A percentile compares a stretch with the other conserved stretches of the same genome.
Evolutionary conservation across 2,329 filamentous ascomycete genomes (phyloP).

Genomic region (Claviceps maximensis): DNA sequence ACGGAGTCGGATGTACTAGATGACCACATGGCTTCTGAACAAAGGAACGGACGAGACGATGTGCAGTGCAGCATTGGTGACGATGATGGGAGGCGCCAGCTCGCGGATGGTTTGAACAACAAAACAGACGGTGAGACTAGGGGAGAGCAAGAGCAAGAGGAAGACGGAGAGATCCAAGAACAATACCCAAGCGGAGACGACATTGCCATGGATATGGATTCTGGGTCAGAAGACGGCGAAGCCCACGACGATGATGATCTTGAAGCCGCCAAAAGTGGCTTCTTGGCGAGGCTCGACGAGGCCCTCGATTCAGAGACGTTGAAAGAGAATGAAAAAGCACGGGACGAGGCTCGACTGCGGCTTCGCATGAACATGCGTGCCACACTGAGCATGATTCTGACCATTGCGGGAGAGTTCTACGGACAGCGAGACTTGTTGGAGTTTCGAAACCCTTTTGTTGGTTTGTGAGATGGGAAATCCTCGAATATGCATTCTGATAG

Average conservation of each 20-base stretch:
- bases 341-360: conserved; percentile 18
- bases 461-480: conserved; percentile 19
- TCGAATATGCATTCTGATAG: not conserved
- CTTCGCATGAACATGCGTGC: conserved; percentile 42
- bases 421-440: conserved; percentile 78
- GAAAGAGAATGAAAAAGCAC: conserved; percentile 9
- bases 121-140: not conserved
- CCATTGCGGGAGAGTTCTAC: conserved; percentile 75
- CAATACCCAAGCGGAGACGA: conserved; percentile 15
- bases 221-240: conserved; percentile 20
- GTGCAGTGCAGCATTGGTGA: not conserved
- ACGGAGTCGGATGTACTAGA: not conserved
- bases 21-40: not conserved
- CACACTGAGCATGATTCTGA: conserved; percentile 88
- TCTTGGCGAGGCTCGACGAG: conserved; percentile 31
- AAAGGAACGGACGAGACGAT: not conserved
- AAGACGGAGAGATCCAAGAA: conserved; percentile 6
- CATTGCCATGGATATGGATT: conserved; percentile 30
- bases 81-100: conserved; percentile 10
- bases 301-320: conserved; percentile 13
- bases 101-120: not conserved
- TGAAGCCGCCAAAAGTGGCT: conserved; percentile 32
- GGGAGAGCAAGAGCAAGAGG: conserved; percentile 10
- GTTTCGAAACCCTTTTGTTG: conserved; percentile 50
- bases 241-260: conserved; percentile 23